Conservation (phyloP, 306 rosid species). For the Mucuna pruriens region DNA sequence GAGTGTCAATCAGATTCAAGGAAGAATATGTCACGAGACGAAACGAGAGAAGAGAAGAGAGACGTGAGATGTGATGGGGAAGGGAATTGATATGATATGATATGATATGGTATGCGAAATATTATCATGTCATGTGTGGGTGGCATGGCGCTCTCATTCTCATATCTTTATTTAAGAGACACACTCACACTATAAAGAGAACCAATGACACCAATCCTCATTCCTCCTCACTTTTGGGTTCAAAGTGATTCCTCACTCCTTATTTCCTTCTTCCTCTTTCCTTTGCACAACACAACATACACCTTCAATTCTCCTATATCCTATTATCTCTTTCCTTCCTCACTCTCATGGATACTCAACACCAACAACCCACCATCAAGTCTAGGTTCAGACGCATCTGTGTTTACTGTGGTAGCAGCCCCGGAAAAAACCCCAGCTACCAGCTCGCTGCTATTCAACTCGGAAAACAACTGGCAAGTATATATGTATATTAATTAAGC, state of each 20-base stretch:
- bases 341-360: slow-evolving; percentile 52
- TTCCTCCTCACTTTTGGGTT: slow-evolving; percentile 43
- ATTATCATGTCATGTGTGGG: slow-evolving; percentile 14
- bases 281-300: slow-evolving; percentile 19
- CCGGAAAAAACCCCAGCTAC: slow-evolving; percentile 84
- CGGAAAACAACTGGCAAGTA: slow-evolving; percentile 75
- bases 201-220: slow-evolving; percentile 41
- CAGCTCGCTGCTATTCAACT: slow-evolving; percentile 84
- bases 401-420: slow-evolving; percentile 92
- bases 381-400: slow-evolving; percentile 83
- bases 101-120: not conserved
- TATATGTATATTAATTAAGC: too few species aligned
- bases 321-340: not conserved
- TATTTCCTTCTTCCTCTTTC: not conserved
- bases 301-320: slow-evolving; percentile 34
- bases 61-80: not conserved
- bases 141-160: slow-evolving; percentile 5
- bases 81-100: not conserved
- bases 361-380: slow-evolving; percentile 36
- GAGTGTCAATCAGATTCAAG: slow-evolving; percentile 16
- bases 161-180: slow-evolving; percentile 21
- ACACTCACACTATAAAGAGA: slow-evolving; percentile 37
- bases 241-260: slow-evolving; percentile 30
- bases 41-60: not conserved
- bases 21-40: slow-evolving; percentile 23